Conservation (phyloP, 805 yeast species). For the Schwanniomyces vanrijiae region DNA sequence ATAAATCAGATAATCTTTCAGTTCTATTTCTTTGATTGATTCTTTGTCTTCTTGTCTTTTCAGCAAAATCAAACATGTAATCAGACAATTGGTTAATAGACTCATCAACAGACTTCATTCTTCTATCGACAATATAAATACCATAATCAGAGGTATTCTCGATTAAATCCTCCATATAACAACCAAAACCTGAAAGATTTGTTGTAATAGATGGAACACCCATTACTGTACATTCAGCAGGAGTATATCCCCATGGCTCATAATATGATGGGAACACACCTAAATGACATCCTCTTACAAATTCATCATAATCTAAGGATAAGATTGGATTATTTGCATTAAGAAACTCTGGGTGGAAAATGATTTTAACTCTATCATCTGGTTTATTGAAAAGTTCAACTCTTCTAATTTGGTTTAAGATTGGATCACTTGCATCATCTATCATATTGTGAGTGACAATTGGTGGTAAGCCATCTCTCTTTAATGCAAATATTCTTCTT, state of each 20-base stretch:
- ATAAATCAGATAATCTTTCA: conserved; percentile 85
- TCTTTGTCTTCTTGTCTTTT: conserved; percentile 92
- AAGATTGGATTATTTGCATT: conserved; percentile 93
- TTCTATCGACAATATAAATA: conserved; percentile 93
- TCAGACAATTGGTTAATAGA: conserved; percentile 86
- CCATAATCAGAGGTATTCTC: conserved; percentile 95
- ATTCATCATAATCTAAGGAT: conserved; percentile 93
- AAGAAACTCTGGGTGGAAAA: conserved; percentile 96
- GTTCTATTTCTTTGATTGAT: conserved; percentile 97
- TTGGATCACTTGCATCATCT: conserved; percentile 89
- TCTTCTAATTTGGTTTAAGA: conserved; percentile 85
- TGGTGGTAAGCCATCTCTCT: conserved; percentile 88
- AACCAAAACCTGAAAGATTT: conserved; percentile 94
- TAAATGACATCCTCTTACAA: conserved; percentile 95
- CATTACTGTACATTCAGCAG: conserved; percentile 99
- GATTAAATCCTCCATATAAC: conserved; percentile 96
- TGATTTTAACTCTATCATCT: conserved; percentile 88
- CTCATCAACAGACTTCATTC: conserved; percentile 89
- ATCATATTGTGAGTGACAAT: conserved; percentile 96
- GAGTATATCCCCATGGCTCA: conserved; percentile 99
- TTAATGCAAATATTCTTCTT: conserved; percentile 89
- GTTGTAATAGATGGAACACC: conserved; percentile 98
- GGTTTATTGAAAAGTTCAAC: conserved; percentile 89
- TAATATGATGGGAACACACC: conserved; percentile 98
- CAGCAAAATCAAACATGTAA: conserved; percentile 84